Base-by-base conservation (phyloP, 176 grass and related monocot species). In the Eragrostis curvula region DNA sequence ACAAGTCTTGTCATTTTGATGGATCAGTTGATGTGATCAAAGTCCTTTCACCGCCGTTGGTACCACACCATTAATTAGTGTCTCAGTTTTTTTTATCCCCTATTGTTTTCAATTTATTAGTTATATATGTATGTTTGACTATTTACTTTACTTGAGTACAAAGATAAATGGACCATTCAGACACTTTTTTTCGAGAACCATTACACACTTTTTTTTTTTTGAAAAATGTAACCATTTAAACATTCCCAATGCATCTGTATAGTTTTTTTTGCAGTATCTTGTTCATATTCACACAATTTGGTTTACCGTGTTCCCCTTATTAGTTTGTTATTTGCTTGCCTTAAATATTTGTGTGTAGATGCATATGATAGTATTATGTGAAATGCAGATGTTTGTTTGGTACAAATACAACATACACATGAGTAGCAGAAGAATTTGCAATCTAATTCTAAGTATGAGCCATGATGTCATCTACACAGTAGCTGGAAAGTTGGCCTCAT, bases 341-440 rank as follows among this genome's bases (percentile, higher is more conserved):
- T 55, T 8, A 60, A 27, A 48, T 21, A 8, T 67, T 23, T 11
- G 0, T 70, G 25, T 73, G 18, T 5, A 62, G 11, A 45, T 63
- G 11, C 82, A 77, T 81, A 85, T 29, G 87, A 67, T 89, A 82
- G 57, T 43, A 68, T 74, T 66, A 70, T 7, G 66, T 46, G 23
- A 58, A 7, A 24, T 16, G 32, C 32, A 64, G 1, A 65, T 68
- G 4, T 47, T 3, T 41, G n/a, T 53, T 12, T 1, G 0, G 48
- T 42, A 43, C 28, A 40, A 71, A 28, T 52, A 75, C 70, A 65
- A 18, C 24, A 0, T 56, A 14, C 20, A 30, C 21, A 32, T 20
- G 52, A 58, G 29, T 3, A 48, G 0, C 20, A 13, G 52, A 68
- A 20, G 40, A 69, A 66, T 0, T 21, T 72, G 39, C 30, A 27